Evolutionary conservation across 345 rosid species (phyloP).

Genomic region (Aethionema arabicum): DNA sequence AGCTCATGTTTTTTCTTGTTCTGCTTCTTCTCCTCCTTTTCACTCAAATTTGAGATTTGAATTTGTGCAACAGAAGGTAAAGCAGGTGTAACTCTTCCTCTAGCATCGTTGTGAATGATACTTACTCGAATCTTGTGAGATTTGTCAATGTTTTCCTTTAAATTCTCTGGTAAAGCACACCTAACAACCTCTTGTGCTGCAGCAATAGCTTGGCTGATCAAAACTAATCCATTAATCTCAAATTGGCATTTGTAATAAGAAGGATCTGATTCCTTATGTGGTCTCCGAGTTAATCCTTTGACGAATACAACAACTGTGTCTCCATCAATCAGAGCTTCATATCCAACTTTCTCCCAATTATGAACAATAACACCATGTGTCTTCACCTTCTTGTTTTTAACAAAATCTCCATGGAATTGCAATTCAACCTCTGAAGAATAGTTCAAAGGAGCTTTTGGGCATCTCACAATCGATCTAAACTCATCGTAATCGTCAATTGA

Average conservation of each 20-base stretch:
- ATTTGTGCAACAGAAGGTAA: constrained; percentile 47
- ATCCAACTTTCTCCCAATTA: constrained; percentile 70
- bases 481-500: constrained; percentile 60
- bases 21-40: constrained; percentile 29
- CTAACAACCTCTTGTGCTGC: constrained; percentile 94
- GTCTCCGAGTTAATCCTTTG: constrained; percentile 87
- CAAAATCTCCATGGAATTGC: constrained; percentile 44
- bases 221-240: constrained; percentile 40
- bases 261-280: constrained; percentile 68
- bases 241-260: constrained; percentile 68
- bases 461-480: constrained; percentile 60
- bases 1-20: constrained; percentile 53
- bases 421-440: constrained; percentile 60
- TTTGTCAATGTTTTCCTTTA: constrained; percentile 48
- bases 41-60: constrained; percentile 54
- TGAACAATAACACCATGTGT: constrained; percentile 37
- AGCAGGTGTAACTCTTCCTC: constrained; percentile 31
- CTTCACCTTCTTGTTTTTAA: constrained; percentile 29
- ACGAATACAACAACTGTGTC: constrained; percentile 70
- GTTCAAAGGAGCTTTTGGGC: constrained; percentile 65
- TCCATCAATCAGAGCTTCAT: constrained; percentile 71
- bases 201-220: constrained; percentile 58
- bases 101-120: constrained; percentile 20
- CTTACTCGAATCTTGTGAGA: constrained; percentile 49
- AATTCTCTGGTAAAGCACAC: constrained; percentile 69